Conservation (phyloP, 2,329 filamentous ascomycete genomes). For the Ascochyta fabae region DNA sequence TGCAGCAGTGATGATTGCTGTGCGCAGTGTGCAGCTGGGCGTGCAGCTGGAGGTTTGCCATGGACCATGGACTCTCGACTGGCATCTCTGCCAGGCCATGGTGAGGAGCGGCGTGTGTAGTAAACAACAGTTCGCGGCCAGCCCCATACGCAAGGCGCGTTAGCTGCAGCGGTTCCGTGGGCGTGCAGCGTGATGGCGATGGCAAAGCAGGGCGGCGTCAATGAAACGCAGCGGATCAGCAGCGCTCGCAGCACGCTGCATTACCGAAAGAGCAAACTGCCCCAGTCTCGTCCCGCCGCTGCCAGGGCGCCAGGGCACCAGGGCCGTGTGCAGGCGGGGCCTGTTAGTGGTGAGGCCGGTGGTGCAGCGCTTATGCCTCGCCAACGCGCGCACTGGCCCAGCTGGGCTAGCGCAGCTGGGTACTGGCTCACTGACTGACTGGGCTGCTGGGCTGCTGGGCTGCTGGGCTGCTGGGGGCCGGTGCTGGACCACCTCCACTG, state of each 20-base stretch:
- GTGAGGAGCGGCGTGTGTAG: constrained; percentile 15
- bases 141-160: constrained; percentile 15
- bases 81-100: neutral
- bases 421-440: neutral
- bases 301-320: constrained; percentile 10
- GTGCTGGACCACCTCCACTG: constrained; percentile 28
- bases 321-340: constrained; percentile 29
- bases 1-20: neutral
- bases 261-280: constrained; percentile 29
- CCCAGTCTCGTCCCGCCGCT: constrained; percentile 16
- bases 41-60: constrained; percentile 14
- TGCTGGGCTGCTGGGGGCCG: too few species aligned
- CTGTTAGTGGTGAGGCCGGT: constrained; percentile 35
- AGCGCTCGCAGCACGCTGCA: constrained; percentile 28
- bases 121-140: constrained; percentile 23
- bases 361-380: constrained; percentile 35
- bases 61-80: neutral
- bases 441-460: neutral
- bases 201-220: constrained; percentile 13
- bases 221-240: constrained; percentile 32
- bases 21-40: neutral
- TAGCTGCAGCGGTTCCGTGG: constrained; percentile 18
- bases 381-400: constrained; percentile 33
- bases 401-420: neutral
- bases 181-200: constrained; percentile 24